Base-by-base conservation (phyloP, 164 flowering plant genomes). In the Tetrastigma voinierianum region DNA sequence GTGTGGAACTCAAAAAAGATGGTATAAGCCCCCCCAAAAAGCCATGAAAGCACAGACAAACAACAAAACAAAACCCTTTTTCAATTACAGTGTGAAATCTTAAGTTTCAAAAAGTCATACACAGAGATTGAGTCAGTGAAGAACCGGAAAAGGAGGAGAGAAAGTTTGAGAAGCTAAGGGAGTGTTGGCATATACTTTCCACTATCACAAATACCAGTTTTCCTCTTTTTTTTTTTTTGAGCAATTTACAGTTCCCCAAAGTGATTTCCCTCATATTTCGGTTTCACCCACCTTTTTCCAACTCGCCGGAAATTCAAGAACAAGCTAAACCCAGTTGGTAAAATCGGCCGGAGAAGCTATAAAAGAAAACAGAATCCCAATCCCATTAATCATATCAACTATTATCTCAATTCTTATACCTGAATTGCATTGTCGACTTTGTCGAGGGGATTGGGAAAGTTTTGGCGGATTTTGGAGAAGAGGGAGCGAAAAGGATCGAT, bases 401-500 rank as follows among this genome's bases (percentile, higher is more conserved):
- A 32, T 32, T 4, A 3, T 32, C 40, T 3, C 40, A 32, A 4
- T 32, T 32, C n/a, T 9, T 24, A 6, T 67, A 80, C 86, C 83
- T 85, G 80, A 71, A 76, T 64, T n/a, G 75, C n/a, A n/a, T n/a
- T 73, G 23, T 78, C 84, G 0, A 14, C 61, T 12, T 65, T 62
- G 15, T 71, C 66, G 14, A 23, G 51, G 18, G 25, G 10, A 21
- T 14, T 23, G 20, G 5, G 53, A 32, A 75, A 51, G n/a, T 51
- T 70, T 47, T 47, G 20, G 17, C 66, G 51, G 63, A 84, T 15
- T 57, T 48, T 74, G 13, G 15, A 12, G 57, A 55, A 24, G 16
- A 80, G 4, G 25, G 19, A 68, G 14, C 90, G 84, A 68, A 85
- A 21, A n/a, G 87, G 84, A 53, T 87, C 87, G 72, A 88, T 76